Evolutionary conservation across 441 rosid species (phyloP).

Genomic region (Populus hybrid): DNA sequence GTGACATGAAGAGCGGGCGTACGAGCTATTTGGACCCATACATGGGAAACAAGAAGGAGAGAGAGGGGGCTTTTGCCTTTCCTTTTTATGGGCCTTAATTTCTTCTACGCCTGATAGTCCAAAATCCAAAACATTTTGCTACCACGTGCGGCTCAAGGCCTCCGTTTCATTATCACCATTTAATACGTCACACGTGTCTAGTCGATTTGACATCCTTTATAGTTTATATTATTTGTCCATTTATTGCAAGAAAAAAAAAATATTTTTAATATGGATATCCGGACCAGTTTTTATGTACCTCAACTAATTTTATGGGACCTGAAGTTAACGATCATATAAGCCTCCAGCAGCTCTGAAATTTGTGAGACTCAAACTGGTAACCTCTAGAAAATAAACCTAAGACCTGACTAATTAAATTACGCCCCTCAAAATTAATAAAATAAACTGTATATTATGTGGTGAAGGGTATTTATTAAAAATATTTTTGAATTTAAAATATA

Average conservation of each 20-base stretch:
- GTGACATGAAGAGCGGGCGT: not conserved
- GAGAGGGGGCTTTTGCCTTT: not conserved
- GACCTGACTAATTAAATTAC: too few species aligned
- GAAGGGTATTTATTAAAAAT: too few species aligned
- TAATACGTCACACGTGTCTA: conserved; percentile 28
- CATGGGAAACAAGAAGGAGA: not conserved
- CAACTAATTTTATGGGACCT: too few species aligned
- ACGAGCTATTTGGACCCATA: not conserved
- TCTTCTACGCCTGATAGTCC: conserved; percentile 8
- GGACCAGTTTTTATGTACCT: too few species aligned
- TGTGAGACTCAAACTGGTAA: too few species aligned
- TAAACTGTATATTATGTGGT: too few species aligned
- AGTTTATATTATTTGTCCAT: not conserved
- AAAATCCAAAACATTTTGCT: not conserved
- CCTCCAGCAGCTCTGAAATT: too few species aligned
- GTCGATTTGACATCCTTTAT: not conserved
- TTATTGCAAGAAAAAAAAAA: not conserved
- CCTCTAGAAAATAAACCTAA: too few species aligned
- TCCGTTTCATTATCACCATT: conserved; percentile 22
- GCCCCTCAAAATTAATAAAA: too few species aligned
- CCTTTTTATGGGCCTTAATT: conserved; percentile 1
- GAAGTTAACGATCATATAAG: too few species aligned
- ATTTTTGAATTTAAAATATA: too few species aligned
- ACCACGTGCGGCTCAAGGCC: conserved; percentile 31
- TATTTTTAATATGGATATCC: too few species aligned